Percentiles rank a stretch among this genome's conserved stretches.
phyloP scores from a whole-genome alignment of 1,284 basidiomycete genomes.

The Trichosporon asahii region DNA sequence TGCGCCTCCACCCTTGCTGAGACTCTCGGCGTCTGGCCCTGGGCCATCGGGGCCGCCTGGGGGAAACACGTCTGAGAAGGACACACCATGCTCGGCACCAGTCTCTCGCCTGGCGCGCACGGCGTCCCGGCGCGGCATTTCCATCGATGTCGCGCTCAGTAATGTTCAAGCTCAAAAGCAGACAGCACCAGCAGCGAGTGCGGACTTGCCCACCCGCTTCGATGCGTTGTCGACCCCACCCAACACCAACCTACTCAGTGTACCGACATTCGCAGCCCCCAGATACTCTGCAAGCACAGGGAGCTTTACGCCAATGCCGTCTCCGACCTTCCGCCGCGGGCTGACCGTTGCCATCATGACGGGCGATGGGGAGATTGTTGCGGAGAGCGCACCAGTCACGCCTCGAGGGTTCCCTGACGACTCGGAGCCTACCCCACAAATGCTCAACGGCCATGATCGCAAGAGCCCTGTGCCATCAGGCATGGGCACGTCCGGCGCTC shows the following conservation, averaged over 20 bases:
- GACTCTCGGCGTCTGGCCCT: background rate
- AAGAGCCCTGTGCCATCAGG: conserved; percentile 33
- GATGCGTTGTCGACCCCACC: conserved; percentile 24
- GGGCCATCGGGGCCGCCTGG: background rate
- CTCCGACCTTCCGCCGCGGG: conserved; percentile 25
- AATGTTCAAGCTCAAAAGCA: conserved; percentile 12
- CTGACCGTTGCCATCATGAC: conserved; percentile 43
- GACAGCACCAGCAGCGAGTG: background rate
- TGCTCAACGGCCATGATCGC: conserved; percentile 17
- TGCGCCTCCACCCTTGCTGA: background rate
- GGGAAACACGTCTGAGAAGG: background rate
- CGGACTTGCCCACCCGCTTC: conserved; percentile 37
- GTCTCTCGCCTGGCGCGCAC: conserved; percentile 26
- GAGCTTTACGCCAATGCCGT: background rate
- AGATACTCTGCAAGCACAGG: background rate
- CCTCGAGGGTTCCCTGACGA: background rate
- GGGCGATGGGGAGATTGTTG: conserved; percentile 30
- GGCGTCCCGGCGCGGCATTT: conserved; percentile 30
- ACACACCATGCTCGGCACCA: conserved; percentile 15
- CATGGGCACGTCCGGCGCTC: background rate
- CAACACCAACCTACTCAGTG: conserved; percentile 26
- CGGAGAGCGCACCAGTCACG: conserved; percentile 34
- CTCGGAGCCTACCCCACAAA: conserved; percentile 16
- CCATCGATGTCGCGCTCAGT: conserved; percentile 27
- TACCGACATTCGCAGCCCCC: conserved; percentile 17